These are phyloP conservation scores for Ascochyta rabiei DNA, from an alignment of 2,329 filamentous ascomycete species.

Conservation along the genomic window DNA sequence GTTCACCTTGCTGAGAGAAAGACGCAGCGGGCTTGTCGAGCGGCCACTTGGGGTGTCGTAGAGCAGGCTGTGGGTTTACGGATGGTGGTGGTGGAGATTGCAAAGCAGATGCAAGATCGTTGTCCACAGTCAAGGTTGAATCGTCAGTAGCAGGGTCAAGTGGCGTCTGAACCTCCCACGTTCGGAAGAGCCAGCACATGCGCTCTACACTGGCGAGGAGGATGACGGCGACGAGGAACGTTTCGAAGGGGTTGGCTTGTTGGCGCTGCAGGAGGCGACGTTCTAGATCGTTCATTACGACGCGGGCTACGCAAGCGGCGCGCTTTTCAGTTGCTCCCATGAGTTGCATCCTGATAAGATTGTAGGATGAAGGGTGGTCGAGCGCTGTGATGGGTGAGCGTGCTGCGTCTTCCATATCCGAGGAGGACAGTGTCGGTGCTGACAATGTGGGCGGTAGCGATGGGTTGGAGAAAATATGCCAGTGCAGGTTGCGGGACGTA, in stretches of 20 bases:
- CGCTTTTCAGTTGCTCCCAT: conserved; percentile 62
- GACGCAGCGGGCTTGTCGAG: conserved; percentile 58
- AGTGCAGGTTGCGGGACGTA: conserved; percentile 55
- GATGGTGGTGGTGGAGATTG: conserved; percentile 24
- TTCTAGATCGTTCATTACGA: conserved; percentile 65
- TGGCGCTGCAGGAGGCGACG: conserved; percentile 64
- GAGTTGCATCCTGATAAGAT: conserved; percentile 60
- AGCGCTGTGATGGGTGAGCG: conserved; percentile 37
- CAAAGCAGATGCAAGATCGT: conserved; percentile 32
- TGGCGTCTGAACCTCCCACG: conserved; percentile 50
- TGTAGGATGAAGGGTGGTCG: conserved; percentile 53
- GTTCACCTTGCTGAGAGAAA: conserved; percentile 62
- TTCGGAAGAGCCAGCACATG: conserved; percentile 63
- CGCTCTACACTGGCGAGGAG: conserved; percentile 65
- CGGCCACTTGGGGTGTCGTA: conserved; percentile 54
- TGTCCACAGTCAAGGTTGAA: conserved; percentile 3
- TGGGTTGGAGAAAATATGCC: conserved; percentile 58
- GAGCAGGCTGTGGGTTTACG: conserved; percentile 5
- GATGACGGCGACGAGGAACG: conserved; percentile 64
- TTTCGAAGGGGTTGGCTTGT: conserved; percentile 63
- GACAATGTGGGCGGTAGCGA: conserved; percentile 42
- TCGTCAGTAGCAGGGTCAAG: not conserved
- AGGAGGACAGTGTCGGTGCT: conserved; percentile 37
- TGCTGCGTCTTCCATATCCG: conserved; percentile 37
- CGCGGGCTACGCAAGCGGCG: conserved; percentile 58